Conservation (phyloP, 2,329 filamentous ascomycete species). For the Biscogniauxia marginata region DNA sequence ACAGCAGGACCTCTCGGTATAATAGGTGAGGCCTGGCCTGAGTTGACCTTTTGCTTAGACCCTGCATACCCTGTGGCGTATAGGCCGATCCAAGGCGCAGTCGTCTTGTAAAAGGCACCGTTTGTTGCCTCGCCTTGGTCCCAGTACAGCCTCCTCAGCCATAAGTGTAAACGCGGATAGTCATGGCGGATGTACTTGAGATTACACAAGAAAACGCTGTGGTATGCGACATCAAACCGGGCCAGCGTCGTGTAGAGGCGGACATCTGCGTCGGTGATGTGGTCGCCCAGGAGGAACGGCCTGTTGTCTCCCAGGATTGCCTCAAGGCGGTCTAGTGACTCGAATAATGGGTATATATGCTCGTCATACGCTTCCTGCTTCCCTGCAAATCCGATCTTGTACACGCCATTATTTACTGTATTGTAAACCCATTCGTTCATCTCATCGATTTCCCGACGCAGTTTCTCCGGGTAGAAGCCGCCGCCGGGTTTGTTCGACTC, state of each 20-base stretch:
- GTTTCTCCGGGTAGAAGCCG: constrained; percentile 55
- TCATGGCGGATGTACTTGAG: constrained; percentile 61
- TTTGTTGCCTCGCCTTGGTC: constrained; percentile 43
- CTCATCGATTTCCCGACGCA: constrained; percentile 58
- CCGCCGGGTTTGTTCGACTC: constrained; percentile 49
- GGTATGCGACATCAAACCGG: constrained; percentile 68
- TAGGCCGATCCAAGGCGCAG: constrained; percentile 49
- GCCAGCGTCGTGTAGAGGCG: constrained; percentile 64
- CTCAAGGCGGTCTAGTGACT: constrained; percentile 64
- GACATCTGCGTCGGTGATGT: constrained; percentile 68
- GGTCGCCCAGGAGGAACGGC: constrained; percentile 59
- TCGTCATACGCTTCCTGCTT: constrained; percentile 66
- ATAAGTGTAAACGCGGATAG: constrained; percentile 65
- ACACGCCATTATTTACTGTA: constrained; percentile 49
- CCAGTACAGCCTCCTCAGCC: constrained; percentile 71
- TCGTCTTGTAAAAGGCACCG: constrained; percentile 67
- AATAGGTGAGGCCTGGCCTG: constrained; percentile 29
- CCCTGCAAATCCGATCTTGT: constrained; percentile 62
- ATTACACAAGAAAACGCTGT: constrained; percentile 65
- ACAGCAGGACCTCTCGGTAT: constrained; percentile 30
- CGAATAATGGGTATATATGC: constrained; percentile 59
- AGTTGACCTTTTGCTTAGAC: constrained; percentile 25
- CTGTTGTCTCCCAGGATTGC: constrained; percentile 47
- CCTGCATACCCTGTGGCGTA: constrained; percentile 33
- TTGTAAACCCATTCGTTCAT: constrained; percentile 68